A percentile compares a stretch with the other conserved stretches of the same genome.
Evolutionary conservation across 2,329 filamentous ascomycete species (phyloP).

Genomic region (Sarocladium oryzae): DNA sequence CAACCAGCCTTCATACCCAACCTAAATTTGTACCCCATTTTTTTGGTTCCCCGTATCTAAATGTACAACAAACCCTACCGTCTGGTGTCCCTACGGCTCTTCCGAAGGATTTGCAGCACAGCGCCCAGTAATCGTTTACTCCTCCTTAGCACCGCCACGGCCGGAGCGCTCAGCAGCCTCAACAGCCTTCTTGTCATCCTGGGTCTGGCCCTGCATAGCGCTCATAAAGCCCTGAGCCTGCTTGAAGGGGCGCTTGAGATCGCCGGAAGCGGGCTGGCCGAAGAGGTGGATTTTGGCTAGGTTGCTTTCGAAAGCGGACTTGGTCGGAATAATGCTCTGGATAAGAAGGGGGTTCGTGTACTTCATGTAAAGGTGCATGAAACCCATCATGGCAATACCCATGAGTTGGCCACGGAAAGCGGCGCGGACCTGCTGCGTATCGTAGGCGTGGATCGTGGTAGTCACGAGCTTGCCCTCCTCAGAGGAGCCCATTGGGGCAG

Average conservation of each 20-base stretch:
- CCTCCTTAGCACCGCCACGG: slow-evolving; percentile 65
- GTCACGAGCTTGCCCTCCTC: slow-evolving; percentile 96
- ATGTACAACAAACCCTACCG: not conserved
- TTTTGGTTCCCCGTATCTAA: not conserved
- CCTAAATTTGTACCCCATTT: not conserved
- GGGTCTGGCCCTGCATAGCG: slow-evolving; percentile 64
- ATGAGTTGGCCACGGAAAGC: slow-evolving; percentile 89
- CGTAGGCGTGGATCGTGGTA: slow-evolving; percentile 94
- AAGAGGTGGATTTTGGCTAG: slow-evolving; percentile 92
- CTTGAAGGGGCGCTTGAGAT: slow-evolving; percentile 97
- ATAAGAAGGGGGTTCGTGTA: slow-evolving; percentile 99
- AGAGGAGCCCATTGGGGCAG: slow-evolving; percentile 81
- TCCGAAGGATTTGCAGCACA: not conserved
- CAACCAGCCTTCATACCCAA: not conserved
- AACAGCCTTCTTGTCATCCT: slow-evolving; percentile 88
- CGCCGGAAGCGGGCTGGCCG: slow-evolving; percentile 77
- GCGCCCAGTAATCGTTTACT: slow-evolving; percentile 37
- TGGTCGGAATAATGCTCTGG: slow-evolving; percentile 97
- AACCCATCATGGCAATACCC: slow-evolving; percentile 95
- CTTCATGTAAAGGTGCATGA: slow-evolving; percentile 99
- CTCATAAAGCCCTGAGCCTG: slow-evolving; percentile 74
- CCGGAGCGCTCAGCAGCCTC: slow-evolving; percentile 73
- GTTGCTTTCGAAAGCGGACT: slow-evolving; percentile 92
- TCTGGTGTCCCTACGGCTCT: not conserved
- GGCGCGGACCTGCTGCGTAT: slow-evolving; percentile 74